These are phyloP conservation scores for Albophoma yamanashiensis DNA, from an alignment of 2,329 filamentous ascomycete genomes.

Conservation along the genomic window DNA sequence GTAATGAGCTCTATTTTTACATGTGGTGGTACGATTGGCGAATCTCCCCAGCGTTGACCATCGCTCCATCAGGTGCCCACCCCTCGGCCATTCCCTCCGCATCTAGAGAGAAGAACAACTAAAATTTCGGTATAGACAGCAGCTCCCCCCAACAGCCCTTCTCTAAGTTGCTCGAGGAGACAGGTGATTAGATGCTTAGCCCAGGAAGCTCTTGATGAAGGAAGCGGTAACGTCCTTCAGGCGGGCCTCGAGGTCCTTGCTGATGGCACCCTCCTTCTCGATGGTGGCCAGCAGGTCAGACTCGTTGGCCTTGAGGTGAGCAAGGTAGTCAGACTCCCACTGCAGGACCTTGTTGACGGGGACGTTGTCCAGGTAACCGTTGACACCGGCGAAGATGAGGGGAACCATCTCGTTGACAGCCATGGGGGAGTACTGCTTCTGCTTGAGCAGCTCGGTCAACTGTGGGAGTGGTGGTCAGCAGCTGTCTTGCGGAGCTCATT, in stretches of 20 bases:
- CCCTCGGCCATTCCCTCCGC: conserved; percentile 31
- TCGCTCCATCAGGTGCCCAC: conserved; percentile 37
- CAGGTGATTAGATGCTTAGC: conserved; percentile 30
- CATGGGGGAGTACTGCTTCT: conserved; percentile 99
- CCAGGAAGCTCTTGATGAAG: conserved; percentile 91
- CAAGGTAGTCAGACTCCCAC: conserved; percentile 93
- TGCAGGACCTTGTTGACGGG: conserved; percentile 84
- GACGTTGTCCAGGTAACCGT: conserved; percentile 81
- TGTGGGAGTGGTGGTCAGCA: conserved; percentile 15
- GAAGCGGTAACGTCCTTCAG: conserved; percentile 63
- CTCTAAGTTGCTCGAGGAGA: conserved; percentile 18
- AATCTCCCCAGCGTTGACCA: conserved; percentile 31
- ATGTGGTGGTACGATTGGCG: conserved; percentile 42
- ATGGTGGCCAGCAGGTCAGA: conserved; percentile 72
- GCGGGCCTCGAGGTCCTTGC: conserved; percentile 84
- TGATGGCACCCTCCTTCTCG: conserved; percentile 89
- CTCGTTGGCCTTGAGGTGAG: conserved; percentile 88
- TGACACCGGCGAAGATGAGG: conserved; percentile 98
- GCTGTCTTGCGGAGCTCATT: not conserved
- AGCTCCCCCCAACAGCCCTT: conserved; percentile 21
- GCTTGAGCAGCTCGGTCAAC: conserved; percentile 96
- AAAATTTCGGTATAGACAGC: conserved; percentile 37
- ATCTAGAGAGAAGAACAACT: conserved; percentile 35
- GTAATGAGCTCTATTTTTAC: conserved; percentile 53
- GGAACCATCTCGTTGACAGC: conserved; percentile 99